These are phyloP conservation scores for Croton setiger DNA, from an alignment of 441 rosid genomes.

Conservation along the genomic window DNA sequence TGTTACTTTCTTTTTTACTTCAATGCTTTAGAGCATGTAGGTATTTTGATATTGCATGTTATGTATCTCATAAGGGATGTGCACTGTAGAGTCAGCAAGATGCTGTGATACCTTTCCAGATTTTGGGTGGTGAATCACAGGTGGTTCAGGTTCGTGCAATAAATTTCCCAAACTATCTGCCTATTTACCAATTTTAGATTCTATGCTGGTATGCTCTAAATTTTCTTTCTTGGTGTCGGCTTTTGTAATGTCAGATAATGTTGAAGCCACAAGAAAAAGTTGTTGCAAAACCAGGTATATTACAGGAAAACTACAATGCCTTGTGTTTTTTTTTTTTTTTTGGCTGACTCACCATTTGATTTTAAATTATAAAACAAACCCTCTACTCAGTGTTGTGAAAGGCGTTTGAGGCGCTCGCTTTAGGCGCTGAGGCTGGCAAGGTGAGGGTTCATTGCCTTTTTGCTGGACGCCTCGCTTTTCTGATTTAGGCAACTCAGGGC, in stretches of 20 bases:
- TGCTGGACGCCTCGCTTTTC: too few species aligned
- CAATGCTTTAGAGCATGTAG: conserved; percentile 7
- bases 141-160: conserved; percentile 70
- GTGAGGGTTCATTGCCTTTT: too few species aligned
- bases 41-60: conserved; percentile 5
- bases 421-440: too few species aligned
- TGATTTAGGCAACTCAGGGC: too few species aligned
- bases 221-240: conserved; percentile 11
- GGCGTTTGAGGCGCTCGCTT: too few species aligned
- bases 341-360: conserved; percentile 6
- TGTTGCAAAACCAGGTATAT: conserved; percentile 81
- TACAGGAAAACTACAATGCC: background rate
- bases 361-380: background rate
- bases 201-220: conserved; percentile 7
- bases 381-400: too few species aligned
- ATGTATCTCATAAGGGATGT: conserved; percentile 21
- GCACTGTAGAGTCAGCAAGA: conserved; percentile 80
- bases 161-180: conserved; percentile 1
- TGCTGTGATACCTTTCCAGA: conserved; percentile 84
- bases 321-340: conserved; percentile 1
- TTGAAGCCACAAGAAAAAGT: conserved; percentile 90
- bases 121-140: conserved; percentile 99
- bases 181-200: background rate
- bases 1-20: conserved; percentile 1
- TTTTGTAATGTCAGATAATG: conserved; percentile 62